Evolutionary conservation across 192 early-diverging fungal species (phyloP).

Genomic region (Backusella westeae): DNA sequence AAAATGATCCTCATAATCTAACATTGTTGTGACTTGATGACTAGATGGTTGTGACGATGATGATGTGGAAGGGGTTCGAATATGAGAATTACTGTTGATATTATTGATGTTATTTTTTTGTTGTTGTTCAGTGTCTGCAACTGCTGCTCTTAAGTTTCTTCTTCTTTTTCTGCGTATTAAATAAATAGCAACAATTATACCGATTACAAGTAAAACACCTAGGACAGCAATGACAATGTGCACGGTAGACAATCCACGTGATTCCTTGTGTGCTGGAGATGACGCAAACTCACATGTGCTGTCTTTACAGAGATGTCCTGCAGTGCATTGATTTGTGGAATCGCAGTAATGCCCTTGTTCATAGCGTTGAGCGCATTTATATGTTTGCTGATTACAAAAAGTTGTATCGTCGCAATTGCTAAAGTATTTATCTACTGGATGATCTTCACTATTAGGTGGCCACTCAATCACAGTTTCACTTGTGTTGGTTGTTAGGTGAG

Average conservation of each 20-base stretch:
- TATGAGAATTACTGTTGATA: background rate
- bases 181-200: background rate
- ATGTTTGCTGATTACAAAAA: background rate
- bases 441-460: background rate
- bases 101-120: background rate
- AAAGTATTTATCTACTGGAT: background rate
- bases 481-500: background rate
- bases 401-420: background rate
- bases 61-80: background rate
- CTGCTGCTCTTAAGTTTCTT: background rate
- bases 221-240: background rate
- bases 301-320: background rate
- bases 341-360: background rate
- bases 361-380: background rate
- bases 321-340: background rate
- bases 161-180: background rate
- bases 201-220: background rate
- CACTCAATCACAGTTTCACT: background rate
- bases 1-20: background rate
- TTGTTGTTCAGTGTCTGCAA: background rate
- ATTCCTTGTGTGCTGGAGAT: background rate
- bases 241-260: background rate
- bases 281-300: slow-evolving; percentile 3
- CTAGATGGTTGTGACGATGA: background rate
- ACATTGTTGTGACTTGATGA: background rate